Evolutionary conservation across 1,284 basidiomycete genomes (phyloP).

Genomic region (Cronartium ribicola): DNA sequence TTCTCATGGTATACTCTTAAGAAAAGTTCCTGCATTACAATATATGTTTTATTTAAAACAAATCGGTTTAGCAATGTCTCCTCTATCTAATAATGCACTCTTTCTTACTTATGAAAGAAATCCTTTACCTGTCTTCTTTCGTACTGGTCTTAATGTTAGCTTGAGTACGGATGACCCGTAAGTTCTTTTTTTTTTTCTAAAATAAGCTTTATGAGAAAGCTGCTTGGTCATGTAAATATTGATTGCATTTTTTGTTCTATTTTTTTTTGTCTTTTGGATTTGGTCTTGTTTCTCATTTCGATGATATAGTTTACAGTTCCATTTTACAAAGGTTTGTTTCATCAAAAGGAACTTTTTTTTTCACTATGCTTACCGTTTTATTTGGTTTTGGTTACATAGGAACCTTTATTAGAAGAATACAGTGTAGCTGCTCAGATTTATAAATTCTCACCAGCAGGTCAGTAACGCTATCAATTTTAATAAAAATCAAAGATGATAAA

Average conservation of each 20-base stretch:
- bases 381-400: conserved; percentile 55
- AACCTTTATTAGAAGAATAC: conserved; percentile 94
- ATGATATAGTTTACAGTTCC: conserved; percentile 66
- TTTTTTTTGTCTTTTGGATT: conserved; percentile 21
- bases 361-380: background rate
- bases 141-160: conserved; percentile 90
- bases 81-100: conserved; percentile 92
- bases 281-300: background rate
- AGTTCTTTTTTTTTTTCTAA: conserved; percentile 3
- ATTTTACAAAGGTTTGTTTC: conserved; percentile 77
- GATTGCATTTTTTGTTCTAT: background rate
- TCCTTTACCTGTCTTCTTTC: conserved; percentile 94
- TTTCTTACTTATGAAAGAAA: conserved; percentile 97
- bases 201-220: background rate
- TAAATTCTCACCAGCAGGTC: conserved; percentile 42
- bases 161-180: conserved; percentile 89
- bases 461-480: conserved; percentile 7
- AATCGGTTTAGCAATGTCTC: conserved; percentile 97
- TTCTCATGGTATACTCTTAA: conserved; percentile 93
- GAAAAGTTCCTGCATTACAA: conserved; percentile 84
- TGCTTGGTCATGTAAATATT: background rate
- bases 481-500: conserved; percentile 80
- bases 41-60: conserved; percentile 84
- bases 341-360: background rate
- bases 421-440: conserved; percentile 90